phyloP scores from a whole-genome alignment of 306 rosid species.

The Alnus rubra region DNA sequence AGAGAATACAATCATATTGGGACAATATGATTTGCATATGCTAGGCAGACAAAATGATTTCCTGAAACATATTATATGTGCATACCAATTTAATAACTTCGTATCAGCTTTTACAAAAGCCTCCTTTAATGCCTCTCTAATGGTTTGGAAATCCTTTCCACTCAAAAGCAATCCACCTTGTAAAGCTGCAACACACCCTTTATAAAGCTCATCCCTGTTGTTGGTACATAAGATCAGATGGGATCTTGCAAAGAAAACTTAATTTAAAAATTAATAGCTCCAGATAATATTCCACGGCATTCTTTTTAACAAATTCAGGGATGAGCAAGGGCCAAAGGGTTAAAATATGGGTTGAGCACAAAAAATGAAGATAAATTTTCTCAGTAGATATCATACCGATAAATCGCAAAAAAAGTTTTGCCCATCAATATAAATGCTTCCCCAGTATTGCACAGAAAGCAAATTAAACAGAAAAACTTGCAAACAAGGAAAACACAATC shows the following conservation, averaged over 20 bases:
- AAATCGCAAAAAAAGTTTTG: background rate
- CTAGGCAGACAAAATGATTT: background rate
- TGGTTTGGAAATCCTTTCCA: slow-evolving; percentile 57
- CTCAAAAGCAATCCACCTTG: slow-evolving; percentile 71
- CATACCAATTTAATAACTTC: slow-evolving; percentile 71
- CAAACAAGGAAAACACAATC: slow-evolving; percentile 2
- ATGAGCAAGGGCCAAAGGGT: background rate
- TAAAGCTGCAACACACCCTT: slow-evolving; percentile 76
- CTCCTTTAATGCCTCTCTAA: slow-evolving; percentile 61
- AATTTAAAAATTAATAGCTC: background rate
- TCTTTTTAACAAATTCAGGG: background rate
- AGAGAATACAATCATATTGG: slow-evolving; percentile 36
- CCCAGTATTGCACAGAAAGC: background rate
- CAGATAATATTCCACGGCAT: background rate
- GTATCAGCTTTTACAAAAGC: slow-evolving; percentile 74
- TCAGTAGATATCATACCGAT: background rate
- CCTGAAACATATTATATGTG: background rate
- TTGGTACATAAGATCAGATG: slow-evolving; percentile 29
- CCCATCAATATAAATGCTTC: background rate
- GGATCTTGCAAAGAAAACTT: slow-evolving; percentile 15
- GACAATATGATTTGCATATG: slow-evolving; percentile 3
- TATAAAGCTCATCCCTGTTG: slow-evolving; percentile 86
- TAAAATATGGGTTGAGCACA: slow-evolving; percentile 1
- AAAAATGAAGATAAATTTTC: background rate
- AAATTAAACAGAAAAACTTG: slow-evolving; percentile 1